Evolutionary conservation across 1,284 basidiomycete genomes (phyloP), one percentile per base, ranked within the genome.

Genomic region (Somion occarium): DNA sequence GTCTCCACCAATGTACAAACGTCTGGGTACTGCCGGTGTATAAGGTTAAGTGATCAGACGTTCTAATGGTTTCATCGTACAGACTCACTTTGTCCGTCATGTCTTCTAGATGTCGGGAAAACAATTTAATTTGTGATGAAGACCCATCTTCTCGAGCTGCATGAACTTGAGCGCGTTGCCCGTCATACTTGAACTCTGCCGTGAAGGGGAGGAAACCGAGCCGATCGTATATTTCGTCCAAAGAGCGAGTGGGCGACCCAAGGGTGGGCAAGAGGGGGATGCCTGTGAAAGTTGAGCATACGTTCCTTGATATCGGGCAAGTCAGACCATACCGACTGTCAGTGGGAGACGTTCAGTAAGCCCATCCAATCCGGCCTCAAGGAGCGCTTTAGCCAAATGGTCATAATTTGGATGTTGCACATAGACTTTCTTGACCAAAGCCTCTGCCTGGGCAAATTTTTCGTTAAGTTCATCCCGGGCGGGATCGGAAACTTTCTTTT

Each of bases 181-280:
- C 93, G 55, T 95, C 93, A 64, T 93, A 93, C 66, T 96, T 95
- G n/a, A 83, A 90, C 68, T 96, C 93, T 1, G 88, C 90, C 83
- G 67, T 93, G 91, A 93, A 95, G 2, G 86, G 79, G 34, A 82
- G 69, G 42, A 74, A 71, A 12, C 78, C 80, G 18, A 94, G 73
- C 26, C 85, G 79, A 38, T 82, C 79, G 60, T 91, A 93, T 38
- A 95, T 83, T 59, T 93, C 91, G 48, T 85, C 79, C 42, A 98
- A 71, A 34, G 91, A 93, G 37, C 93, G 83, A 38, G 84, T 89
- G 49, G 91, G 92, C 46, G 90, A 92, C 37, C 91, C 91, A 24
- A 94, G 72, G 23, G 85, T 82, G 20, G 85, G 86, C 61, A 80
- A 79, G 23, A 89, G 66, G 18, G 86, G 86, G 4, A 86, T 75